Evolutionary conservation across 1,284 basidiomycete species (phyloP), one percentile per base, ranked within the genome.

Genomic region (Athelia psychrophila): DNA sequence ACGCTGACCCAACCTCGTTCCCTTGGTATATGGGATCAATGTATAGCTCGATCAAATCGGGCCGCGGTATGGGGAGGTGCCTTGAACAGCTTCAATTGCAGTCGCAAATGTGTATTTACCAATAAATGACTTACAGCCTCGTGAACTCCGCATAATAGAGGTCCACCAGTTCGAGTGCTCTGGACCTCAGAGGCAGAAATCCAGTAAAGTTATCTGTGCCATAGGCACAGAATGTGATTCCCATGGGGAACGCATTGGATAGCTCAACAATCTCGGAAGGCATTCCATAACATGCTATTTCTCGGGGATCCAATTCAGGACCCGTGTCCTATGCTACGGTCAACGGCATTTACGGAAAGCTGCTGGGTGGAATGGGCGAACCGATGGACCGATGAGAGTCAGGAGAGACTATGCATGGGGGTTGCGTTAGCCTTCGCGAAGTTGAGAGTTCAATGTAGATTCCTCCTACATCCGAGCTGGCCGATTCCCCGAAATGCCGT

Each of bases 181-280:
- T 63, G 47, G 70, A 65, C 46, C 64, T 70, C 12, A 65, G 32
- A 3, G 79, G 79, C 13, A 81, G 55, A 22, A 42, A 42, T n/a
- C 8, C 9, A 1, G 60, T 47, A 53, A 81, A 79, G 18, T 71
- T 54, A 2, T 56, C 54, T 38, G 71, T 77, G 32, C 60, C 59
- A 50, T 73, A 68, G 16, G 63, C 62, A 32, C 63, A 65, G 45
- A 72, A 69, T 36, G 64, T 69, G 49, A 76, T 51, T 16, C 77
- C 78, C 44, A 80, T 73, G 8, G 79, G 79, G 56, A 79, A 80
- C 4, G 78, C 70, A 44, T 74, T 68, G 56, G 73, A 69, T 12
- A 81, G 69, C 13, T 72, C 68, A 18, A 75, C 53, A 32, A 81
- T 70, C 51, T 77, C 74, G 6, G 51, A 48, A 13, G 78, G 75